A percentile compares a stretch with the other conserved stretches of the same genome.
Conservation (phyloP, 2,329 filamentous ascomycete species). For the Pseudogymnoascus pannorum region DNA sequence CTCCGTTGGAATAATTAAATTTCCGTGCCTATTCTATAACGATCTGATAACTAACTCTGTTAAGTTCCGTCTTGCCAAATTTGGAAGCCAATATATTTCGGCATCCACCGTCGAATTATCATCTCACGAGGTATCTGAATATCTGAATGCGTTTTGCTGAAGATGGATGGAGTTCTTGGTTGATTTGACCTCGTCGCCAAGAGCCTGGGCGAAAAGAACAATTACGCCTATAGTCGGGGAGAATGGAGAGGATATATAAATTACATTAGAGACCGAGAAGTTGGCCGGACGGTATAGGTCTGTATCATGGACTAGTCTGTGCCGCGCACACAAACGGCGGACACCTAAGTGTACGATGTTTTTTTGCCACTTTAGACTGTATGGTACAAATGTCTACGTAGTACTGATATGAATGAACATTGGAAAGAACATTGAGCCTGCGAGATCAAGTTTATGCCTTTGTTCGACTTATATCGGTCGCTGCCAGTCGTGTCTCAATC, state of each 20-base stretch:
- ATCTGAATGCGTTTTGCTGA: too few relatives aligned
- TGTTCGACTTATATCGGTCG: neutral
- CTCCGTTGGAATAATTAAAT: neutral
- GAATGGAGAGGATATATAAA: neutral
- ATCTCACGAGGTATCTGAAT: neutral
- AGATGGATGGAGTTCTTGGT: too few relatives aligned
- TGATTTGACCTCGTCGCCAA: neutral
- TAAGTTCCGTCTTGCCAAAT: neutral
- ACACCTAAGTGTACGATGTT: neutral
- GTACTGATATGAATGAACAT: neutral
- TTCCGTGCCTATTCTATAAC: neutral
- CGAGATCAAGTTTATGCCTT: neutral
- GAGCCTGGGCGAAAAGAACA: neutral
- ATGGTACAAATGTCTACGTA: neutral
- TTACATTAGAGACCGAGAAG: neutral
- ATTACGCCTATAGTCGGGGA: neutral
- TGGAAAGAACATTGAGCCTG: neutral
- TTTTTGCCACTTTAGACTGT: neutral
- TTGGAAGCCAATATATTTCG: neutral
- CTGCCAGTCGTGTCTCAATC: slow-evolving; percentile 39
- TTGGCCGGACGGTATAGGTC: neutral
- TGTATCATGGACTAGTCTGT: neutral
- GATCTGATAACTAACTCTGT: neutral
- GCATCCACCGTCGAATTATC: neutral
- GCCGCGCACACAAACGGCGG: neutral